Evolutionary conservation across 164 flowering plant genomes (phyloP).

Genomic region (Berberis thunbergii): DNA sequence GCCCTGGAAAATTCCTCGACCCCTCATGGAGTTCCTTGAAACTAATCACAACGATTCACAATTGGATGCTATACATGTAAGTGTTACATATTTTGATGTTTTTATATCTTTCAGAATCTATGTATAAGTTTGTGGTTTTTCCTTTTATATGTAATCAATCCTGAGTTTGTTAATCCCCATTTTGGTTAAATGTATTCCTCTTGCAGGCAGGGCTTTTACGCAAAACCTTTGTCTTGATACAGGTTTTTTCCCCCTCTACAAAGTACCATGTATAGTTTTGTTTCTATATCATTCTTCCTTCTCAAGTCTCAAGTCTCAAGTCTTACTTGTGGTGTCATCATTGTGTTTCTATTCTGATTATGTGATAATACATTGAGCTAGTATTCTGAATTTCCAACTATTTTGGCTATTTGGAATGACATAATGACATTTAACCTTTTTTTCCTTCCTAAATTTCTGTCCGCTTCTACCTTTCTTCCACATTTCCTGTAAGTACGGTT

Average conservation of each 20-base stretch:
- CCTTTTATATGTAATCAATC: background rate
- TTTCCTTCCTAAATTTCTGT: no score
- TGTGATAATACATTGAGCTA: no score
- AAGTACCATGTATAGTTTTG: background rate
- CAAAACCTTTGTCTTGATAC: conserved; percentile 76
- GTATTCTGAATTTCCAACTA: no score
- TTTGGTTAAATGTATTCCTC: conserved; percentile 1
- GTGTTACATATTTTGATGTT: conserved; percentile 9
- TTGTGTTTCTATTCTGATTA: no score
- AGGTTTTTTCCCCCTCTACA: conserved; percentile 39
- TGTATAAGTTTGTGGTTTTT: background rate
- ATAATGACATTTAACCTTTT: no score
- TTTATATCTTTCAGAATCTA: background rate
- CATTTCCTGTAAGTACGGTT: no score
- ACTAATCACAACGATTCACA: conserved; percentile 70
- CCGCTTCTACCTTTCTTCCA: no score
- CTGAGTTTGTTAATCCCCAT: background rate
- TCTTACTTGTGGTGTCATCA: no score
- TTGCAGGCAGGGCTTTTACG: conserved; percentile 91
- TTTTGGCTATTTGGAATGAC: no score
- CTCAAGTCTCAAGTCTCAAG: background rate
- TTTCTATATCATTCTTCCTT: background rate
- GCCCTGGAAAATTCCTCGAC: conserved; percentile 65
- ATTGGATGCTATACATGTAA: conserved; percentile 66
- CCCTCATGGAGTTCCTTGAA: conserved; percentile 52